These are phyloP conservation scores for Sporobolus alterniflorus DNA, from an alignment of 202 grass and related monocot species.

Conservation along the genomic window DNA sequence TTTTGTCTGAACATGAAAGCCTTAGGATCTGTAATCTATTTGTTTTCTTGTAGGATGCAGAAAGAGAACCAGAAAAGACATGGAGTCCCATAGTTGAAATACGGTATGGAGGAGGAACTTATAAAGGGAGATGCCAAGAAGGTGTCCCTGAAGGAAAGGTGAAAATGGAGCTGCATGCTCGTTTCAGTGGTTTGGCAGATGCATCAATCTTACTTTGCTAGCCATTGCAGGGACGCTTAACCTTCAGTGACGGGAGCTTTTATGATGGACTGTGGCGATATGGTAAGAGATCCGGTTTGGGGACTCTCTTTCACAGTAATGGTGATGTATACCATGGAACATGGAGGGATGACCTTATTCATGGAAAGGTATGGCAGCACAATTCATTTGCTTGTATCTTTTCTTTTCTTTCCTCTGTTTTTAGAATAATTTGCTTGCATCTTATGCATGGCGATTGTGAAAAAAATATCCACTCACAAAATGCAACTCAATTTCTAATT, in stretches of 20 bases:
- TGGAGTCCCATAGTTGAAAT: slow-evolving; percentile 89
- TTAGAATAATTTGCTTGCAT: too few species aligned
- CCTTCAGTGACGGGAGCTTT: slow-evolving; percentile 77
- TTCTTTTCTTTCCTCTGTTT: too few species aligned
- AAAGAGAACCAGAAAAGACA: slow-evolving; percentile 92
- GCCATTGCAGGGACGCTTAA: slow-evolving; percentile 66
- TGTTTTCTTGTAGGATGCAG: slow-evolving; percentile 67
- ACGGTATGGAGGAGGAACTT: slow-evolving; percentile 79
- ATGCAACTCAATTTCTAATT: background rate
- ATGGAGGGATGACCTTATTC: slow-evolving; percentile 96
- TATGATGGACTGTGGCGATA: slow-evolving; percentile 92
- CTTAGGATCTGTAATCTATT: slow-evolving; percentile 26
- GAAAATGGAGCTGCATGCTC: slow-evolving; percentile 17
- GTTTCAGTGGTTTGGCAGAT: background rate
- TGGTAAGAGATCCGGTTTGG: slow-evolving; percentile 94
- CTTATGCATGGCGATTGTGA: slow-evolving; percentile 2
- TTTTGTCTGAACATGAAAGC: slow-evolving; percentile 3
- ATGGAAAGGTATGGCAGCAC: slow-evolving; percentile 89
- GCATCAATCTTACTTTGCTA: slow-evolving; percentile 27
- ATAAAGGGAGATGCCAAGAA: slow-evolving; percentile 90
- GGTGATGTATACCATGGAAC: slow-evolving; percentile 95
- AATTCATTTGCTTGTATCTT: slow-evolving; percentile 1
- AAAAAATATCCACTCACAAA: slow-evolving; percentile 9
- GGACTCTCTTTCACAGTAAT: slow-evolving; percentile 85
- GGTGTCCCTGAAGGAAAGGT: slow-evolving; percentile 99